Evolutionary conservation across 371 early-diverging fungal genomes (phyloP).

Genomic region (Apophysomyces ossiformis): DNA sequence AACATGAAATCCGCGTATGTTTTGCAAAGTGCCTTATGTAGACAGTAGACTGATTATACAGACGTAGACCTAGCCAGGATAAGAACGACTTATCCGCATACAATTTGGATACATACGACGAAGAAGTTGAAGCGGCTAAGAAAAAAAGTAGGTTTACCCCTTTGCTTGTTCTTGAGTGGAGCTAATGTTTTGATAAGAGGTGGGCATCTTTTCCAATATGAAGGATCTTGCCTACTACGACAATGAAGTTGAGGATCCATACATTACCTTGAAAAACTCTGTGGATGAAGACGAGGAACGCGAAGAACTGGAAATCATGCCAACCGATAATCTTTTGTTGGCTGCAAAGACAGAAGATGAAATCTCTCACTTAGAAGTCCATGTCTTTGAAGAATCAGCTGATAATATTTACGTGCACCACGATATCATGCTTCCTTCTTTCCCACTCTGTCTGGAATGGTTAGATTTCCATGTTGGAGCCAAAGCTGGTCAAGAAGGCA

Average conservation of each 20-base stretch:
- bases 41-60: neutral
- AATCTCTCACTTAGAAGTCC: constrained; percentile 91
- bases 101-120: constrained; percentile 78
- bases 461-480: constrained; percentile 79
- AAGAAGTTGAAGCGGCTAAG: constrained; percentile 49
- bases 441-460: constrained; percentile 96
- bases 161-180: neutral
- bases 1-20: constrained; percentile 10
- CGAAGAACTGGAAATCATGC: constrained; percentile 77
- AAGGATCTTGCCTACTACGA: constrained; percentile 82
- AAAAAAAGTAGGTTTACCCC: constrained; percentile 34
- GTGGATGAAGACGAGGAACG: constrained; percentile 80
- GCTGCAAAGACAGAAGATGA: constrained; percentile 96
- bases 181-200: constrained; percentile 22
- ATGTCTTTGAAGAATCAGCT: constrained; percentile 81
- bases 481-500: constrained; percentile 55
- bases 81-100: constrained; percentile 75
- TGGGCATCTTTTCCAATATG: constrained; percentile 69
- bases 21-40: neutral
- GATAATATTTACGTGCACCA: constrained; percentile 96
- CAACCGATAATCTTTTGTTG: constrained; percentile 86
- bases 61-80: constrained; percentile 20
- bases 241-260: constrained; percentile 83
- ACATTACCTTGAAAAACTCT: constrained; percentile 68
- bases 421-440: constrained; percentile 97